These are phyloP conservation scores for Aspergillus sp. DNA, from an alignment of 2,329 filamentous ascomycete species.

Conservation along the genomic window DNA sequence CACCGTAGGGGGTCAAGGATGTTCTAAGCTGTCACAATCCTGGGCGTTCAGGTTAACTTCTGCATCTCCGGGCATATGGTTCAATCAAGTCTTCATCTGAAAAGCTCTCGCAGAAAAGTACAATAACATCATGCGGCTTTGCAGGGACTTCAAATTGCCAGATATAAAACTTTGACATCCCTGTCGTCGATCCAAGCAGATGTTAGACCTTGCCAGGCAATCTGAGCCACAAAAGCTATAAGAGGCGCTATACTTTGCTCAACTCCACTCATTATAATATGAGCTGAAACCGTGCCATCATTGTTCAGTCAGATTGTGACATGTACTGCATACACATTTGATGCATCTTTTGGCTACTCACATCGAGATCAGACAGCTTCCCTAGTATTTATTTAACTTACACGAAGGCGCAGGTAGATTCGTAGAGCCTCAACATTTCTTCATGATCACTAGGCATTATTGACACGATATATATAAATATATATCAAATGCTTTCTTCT, in stretches of 20 bases:
- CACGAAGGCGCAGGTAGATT: too few species aligned
- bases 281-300: neutral
- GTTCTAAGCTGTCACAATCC: neutral
- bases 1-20: too few species aligned
- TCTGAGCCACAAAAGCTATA: neutral
- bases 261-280: neutral
- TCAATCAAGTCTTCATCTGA: too few species aligned
- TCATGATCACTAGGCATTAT: neutral
- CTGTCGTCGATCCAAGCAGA: neutral
- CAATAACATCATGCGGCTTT: neutral
- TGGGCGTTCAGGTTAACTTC: too few species aligned
- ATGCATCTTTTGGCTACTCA: neutral
- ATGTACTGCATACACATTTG: constrained; percentile 1
- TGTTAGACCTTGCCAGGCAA: neutral
- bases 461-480: neutral
- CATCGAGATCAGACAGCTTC: too few species aligned
- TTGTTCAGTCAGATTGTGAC: constrained; percentile 2
- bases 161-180: neutral
- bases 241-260: neutral
- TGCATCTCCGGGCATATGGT: too few species aligned
- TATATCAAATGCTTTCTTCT: constrained; percentile 11
- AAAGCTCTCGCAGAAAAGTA: too few species aligned
- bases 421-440: too few species aligned
- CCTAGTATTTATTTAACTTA: too few species aligned
- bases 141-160: neutral